Evolutionary conservation across 768 basidiomycete species (phyloP), one percentile per base, ranked within the genome.

Genomic region (Trametes gibbosa): DNA sequence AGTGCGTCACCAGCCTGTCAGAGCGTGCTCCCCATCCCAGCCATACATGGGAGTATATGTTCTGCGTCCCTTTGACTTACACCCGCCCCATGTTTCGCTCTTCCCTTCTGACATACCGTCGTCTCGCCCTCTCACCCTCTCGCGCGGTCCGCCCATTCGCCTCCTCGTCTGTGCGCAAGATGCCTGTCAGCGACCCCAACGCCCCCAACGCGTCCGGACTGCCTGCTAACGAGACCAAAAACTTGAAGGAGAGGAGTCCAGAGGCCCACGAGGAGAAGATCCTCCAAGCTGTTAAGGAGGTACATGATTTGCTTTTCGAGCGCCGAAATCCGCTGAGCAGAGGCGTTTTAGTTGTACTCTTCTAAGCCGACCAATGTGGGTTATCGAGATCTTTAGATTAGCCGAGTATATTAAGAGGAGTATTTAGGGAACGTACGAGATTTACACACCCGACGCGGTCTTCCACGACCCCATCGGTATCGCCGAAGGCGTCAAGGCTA

Each of bases 391-490:
- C 53, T 35, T 21, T 37, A 10, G 6, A 34, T 27, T 16, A 8
- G 17, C 23, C 9, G n/a, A 40, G 16, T 2, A n/a, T 21, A 3
- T 14, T 27, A 49, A 29, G 10, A 32, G 29, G 42, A 19, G 16
- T 50, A 7, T 24, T 16, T 9, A 80, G 80, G 67, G 54, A n/a
- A 74, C 79, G 4, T 81, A 81, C 58, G 66, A 70, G 54, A 72
- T 79, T 9, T 81, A 80, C 50, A 62, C 75, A 12, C 59, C 67
- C 17, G 68, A 79, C 34, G 77, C 77, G 0, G 66, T 76, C 52
- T 81, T 81, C 61, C 76, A 78, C 54, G 78, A 80, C 61, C 78
- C 77, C 13, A 64, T 80, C 45, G 79, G 80, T 37, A 77, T 79
- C 43, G 75, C 79, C 10, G 66, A 74, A 25, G 79, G 77, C 3